Evolutionary conservation across 1,284 basidiomycete species (phyloP).

Genomic region (Rugosomyces carneus): DNA sequence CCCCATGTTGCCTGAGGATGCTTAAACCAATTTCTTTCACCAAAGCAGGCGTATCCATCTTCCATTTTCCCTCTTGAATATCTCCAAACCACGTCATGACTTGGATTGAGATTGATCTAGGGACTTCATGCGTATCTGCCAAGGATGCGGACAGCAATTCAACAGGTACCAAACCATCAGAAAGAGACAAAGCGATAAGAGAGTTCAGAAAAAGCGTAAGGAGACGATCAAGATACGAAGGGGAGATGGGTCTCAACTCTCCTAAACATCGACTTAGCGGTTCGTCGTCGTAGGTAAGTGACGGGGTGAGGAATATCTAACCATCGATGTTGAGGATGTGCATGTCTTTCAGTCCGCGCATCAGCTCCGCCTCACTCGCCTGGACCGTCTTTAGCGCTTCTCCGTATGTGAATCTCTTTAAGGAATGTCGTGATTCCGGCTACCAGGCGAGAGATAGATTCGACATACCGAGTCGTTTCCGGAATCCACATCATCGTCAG

Average conservation of each 20-base stretch:
- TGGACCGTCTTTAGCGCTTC: constrained; percentile 65
- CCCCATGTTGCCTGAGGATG: constrained; percentile 59
- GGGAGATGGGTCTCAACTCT: constrained; percentile 63
- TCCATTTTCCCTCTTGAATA: constrained; percentile 52
- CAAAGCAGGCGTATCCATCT: constrained; percentile 50
- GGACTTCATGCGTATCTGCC: constrained; percentile 70
- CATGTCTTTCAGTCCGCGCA: constrained; percentile 53
- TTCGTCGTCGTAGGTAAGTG: too few relatives aligned
- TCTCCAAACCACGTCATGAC: constrained; percentile 79
- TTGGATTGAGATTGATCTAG: constrained; percentile 53
- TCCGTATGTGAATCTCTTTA: constrained; percentile 45
- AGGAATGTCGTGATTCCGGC: not conserved
- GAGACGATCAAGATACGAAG: constrained; percentile 58
- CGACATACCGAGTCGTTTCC: constrained; percentile 9
- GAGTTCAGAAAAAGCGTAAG: constrained; percentile 69
- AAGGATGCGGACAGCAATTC: constrained; percentile 52
- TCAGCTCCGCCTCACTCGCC: constrained; percentile 71
- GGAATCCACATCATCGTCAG: constrained; percentile 37
- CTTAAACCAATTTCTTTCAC: constrained; percentile 69
- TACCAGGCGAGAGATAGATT: not conserved
- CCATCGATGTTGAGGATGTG: constrained; percentile 72
- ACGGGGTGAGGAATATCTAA: constrained; percentile 20
- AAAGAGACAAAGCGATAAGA: constrained; percentile 53
- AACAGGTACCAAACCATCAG: constrained; percentile 42
- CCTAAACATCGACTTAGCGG: constrained; percentile 32